phyloP scores from a whole-genome alignment of 202 grass and related monocot genomes.

The Panicum virgatum region DNA sequence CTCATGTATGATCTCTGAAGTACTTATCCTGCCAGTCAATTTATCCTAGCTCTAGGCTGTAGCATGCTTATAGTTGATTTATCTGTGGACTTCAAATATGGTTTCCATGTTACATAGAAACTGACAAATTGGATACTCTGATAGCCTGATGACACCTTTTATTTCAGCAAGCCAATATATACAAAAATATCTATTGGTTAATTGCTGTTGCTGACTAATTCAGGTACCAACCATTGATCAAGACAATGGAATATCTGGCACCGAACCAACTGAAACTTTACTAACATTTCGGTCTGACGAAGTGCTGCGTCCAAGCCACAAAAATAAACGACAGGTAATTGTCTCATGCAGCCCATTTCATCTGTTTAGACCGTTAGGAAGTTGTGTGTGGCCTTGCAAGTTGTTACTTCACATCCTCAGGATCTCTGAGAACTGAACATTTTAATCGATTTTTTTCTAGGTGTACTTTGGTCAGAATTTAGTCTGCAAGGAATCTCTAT shows the following conservation, averaged over 20 bases:
- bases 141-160: background rate
- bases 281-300: constrained; percentile 46
- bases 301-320: constrained; percentile 58
- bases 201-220: constrained; percentile 13
- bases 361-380: background rate
- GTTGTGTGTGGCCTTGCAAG: background rate
- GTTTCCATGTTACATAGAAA: background rate
- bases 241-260: constrained; percentile 60
- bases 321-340: constrained; percentile 67
- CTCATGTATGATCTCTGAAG: background rate
- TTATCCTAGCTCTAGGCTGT: background rate
- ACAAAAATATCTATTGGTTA: background rate
- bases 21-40: background rate
- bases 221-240: constrained; percentile 84
- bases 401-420: background rate
- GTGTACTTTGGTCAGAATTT: constrained; percentile 92
- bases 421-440: background rate
- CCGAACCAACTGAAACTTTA: constrained; percentile 75
- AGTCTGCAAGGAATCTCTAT: constrained; percentile 75
- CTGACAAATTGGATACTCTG: background rate
- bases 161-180: constrained; percentile 17
- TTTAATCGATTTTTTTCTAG: constrained; percentile 42
- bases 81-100: background rate
- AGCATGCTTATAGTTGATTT: background rate
- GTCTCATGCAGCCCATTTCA: background rate